Conservation (phyloP, 805 yeast species). For the Wickerhamiella shivajii region DNA sequence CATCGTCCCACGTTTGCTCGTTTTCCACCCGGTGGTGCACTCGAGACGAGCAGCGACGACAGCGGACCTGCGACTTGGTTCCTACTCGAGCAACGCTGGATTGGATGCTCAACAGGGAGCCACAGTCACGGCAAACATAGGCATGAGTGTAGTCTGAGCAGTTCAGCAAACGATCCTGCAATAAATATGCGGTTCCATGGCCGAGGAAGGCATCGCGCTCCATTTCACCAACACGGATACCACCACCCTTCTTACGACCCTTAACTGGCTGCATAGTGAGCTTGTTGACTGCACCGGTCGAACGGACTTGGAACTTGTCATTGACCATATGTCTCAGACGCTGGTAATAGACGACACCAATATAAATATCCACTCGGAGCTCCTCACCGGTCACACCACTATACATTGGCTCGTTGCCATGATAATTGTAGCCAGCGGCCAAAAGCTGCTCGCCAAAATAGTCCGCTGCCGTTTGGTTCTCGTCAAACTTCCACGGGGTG, state of each 20-base stretch:
- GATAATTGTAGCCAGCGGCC: constrained; percentile 86
- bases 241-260: constrained; percentile 97
- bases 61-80: constrained; percentile 56
- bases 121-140: constrained; percentile 81
- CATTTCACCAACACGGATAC: constrained; percentile 99
- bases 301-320: constrained; percentile 97
- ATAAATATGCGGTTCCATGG: constrained; percentile 88
- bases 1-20: constrained; percentile 83
- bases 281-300: constrained; percentile 95
- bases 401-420: constrained; percentile 98
- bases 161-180: constrained; percentile 88
- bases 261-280: constrained; percentile 98
- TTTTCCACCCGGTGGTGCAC: constrained; percentile 33
- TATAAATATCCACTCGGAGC: constrained; percentile 84
- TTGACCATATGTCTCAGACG: constrained; percentile 98
- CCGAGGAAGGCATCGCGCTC: constrained; percentile 98
- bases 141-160: constrained; percentile 94
- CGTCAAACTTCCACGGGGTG: constrained; percentile 91
- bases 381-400: constrained; percentile 98
- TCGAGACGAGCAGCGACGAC: constrained; percentile 79
- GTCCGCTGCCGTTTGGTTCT: constrained; percentile 91
- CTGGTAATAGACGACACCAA: constrained; percentile 96
- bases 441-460: constrained; percentile 87
- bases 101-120: constrained; percentile 81
- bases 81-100: constrained; percentile 86